Conservation (phyloP, 2,329 filamentous ascomycete genomes). For the Scedosporium aurantiacum region DNA sequence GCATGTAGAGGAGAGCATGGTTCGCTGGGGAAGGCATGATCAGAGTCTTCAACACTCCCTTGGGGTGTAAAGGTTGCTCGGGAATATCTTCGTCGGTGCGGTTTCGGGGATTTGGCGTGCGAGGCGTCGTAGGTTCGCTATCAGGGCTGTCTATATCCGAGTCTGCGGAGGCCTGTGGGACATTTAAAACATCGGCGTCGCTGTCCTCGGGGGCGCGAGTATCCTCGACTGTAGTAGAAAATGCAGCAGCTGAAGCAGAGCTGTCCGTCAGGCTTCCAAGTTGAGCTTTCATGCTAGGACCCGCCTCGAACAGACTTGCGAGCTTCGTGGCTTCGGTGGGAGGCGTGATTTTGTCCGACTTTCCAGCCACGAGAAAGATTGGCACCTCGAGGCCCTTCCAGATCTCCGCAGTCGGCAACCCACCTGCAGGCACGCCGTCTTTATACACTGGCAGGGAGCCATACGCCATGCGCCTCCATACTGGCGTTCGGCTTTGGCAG, state of each 20-base stretch:
- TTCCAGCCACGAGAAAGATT: constrained; percentile 67
- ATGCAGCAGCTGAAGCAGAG: not conserved
- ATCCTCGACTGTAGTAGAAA: not conserved
- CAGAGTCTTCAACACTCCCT: constrained; percentile 51
- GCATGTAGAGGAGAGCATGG: constrained; percentile 75
- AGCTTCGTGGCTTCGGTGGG: constrained; percentile 61
- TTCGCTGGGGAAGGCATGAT: constrained; percentile 67
- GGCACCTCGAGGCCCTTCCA: constrained; percentile 68
- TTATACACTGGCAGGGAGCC: constrained; percentile 55
- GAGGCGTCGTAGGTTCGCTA: constrained; percentile 6
- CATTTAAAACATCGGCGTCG: not conserved
- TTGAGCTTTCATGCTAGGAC: not conserved
- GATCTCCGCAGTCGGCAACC: constrained; percentile 55
- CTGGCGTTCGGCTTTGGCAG: constrained; percentile 67
- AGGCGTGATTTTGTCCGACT: constrained; percentile 67
- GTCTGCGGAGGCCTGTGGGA: no score
- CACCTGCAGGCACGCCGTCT: constrained; percentile 41
- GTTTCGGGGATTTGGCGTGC: constrained; percentile 1
- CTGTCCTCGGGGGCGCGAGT: not conserved
- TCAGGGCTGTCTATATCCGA: not conserved
- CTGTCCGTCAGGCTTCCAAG: not conserved
- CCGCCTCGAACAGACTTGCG: constrained; percentile 13
- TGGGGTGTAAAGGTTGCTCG: constrained; percentile 34
- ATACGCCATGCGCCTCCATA: constrained; percentile 72
- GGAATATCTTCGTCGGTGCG: constrained; percentile 25